Percentiles rank a stretch among this genome's conserved stretches.
Conservation (phyloP, 192 early-diverging fungal genomes). For the Coemansia sp. region DNA sequence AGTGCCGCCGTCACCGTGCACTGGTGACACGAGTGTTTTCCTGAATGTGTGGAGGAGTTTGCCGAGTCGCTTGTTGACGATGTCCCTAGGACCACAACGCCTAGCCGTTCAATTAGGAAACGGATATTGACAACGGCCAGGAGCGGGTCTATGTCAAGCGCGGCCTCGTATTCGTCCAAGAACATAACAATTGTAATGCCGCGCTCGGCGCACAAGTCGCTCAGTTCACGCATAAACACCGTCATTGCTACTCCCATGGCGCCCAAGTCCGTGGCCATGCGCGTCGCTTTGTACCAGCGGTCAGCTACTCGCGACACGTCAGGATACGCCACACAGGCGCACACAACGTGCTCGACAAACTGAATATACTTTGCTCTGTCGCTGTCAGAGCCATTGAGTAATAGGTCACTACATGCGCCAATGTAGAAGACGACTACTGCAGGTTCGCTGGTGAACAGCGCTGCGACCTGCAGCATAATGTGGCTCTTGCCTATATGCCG, state of each 20-base stretch:
- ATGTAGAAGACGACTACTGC: slow-evolving; percentile 20
- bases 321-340: slow-evolving; percentile 9
- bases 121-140: slow-evolving; percentile 1
- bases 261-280: slow-evolving; percentile 1
- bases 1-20: slow-evolving; percentile 13
- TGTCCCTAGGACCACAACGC: slow-evolving; percentile 4
- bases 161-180: slow-evolving; percentile 24
- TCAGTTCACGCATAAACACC: slow-evolving; percentile 3
- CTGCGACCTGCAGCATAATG: slow-evolving; percentile 24
- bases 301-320: slow-evolving; percentile 1
- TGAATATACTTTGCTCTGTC: slow-evolving; percentile 11
- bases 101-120: slow-evolving; percentile 2
- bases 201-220: background rate
- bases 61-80: background rate
- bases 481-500: slow-evolving; percentile 40
- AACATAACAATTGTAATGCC: slow-evolving; percentile 11
- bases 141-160: background rate
- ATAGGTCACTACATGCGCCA: slow-evolving; percentile 13
- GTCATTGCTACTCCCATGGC: slow-evolving; percentile 9
- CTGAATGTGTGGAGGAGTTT: background rate
- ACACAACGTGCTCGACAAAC: slow-evolving; percentile 25
- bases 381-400: background rate
- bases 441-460: slow-evolving; percentile 19
- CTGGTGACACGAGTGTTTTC: background rate
- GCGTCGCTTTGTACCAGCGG: slow-evolving; percentile 19